A percentile compares a stretch with the other conserved stretches of the same genome.
These are phyloP conservation scores for Microthlaspi erraticum DNA, from an alignment of 345 rosid genomes.

Conservation along the genomic window DNA sequence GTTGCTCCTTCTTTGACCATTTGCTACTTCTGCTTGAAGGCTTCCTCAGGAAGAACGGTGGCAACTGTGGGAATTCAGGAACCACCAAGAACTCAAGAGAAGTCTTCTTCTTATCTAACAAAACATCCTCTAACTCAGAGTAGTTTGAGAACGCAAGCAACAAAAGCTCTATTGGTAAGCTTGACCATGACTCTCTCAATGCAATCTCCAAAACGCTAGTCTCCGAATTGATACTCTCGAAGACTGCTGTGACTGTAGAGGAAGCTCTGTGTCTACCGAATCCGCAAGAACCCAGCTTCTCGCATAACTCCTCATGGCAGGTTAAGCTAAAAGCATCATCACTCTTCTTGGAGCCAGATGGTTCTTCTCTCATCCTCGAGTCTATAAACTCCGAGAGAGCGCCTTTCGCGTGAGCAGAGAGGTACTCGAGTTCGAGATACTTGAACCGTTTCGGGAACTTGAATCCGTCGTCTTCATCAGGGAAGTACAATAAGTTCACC, in stretches of 20 bases:
- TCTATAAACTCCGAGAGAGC: slow-evolving; percentile 49
- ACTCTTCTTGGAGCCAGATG: slow-evolving; percentile 28
- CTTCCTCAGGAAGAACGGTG: slow-evolving; percentile 61
- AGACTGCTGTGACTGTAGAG: slow-evolving; percentile 50
- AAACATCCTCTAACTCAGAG: slow-evolving; percentile 55
- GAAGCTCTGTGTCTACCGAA: slow-evolving; percentile 52
- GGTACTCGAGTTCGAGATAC: slow-evolving; percentile 58
- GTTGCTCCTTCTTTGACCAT: slow-evolving; percentile 58
- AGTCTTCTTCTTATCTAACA: slow-evolving; percentile 47
- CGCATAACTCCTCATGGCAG: slow-evolving; percentile 56
- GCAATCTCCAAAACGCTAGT: slow-evolving; percentile 63
- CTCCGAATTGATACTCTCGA: slow-evolving; percentile 54
- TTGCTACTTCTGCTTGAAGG: slow-evolving; percentile 61
- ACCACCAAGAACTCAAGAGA: slow-evolving; percentile 66
- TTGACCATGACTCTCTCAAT: slow-evolving; percentile 61
- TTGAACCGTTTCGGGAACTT: slow-evolving; percentile 53
- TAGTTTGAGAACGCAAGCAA: slow-evolving; percentile 69
- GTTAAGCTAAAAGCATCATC: slow-evolving; percentile 40
- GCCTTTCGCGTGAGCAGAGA: slow-evolving; percentile 55
- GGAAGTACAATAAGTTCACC: slow-evolving; percentile 49
- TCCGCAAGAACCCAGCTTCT: slow-evolving; percentile 59
- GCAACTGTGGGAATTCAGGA: slow-evolving; percentile 64
- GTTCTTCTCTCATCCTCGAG: slow-evolving; percentile 42
- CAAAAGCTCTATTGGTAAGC: slow-evolving; percentile 61
- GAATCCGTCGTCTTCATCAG: slow-evolving; percentile 48